A percentile compares a stretch with the other conserved stretches of the same genome.
Evolutionary conservation across 2,329 filamentous ascomycete species (phyloP).

Genomic region (Orbilia brochopaga): DNA sequence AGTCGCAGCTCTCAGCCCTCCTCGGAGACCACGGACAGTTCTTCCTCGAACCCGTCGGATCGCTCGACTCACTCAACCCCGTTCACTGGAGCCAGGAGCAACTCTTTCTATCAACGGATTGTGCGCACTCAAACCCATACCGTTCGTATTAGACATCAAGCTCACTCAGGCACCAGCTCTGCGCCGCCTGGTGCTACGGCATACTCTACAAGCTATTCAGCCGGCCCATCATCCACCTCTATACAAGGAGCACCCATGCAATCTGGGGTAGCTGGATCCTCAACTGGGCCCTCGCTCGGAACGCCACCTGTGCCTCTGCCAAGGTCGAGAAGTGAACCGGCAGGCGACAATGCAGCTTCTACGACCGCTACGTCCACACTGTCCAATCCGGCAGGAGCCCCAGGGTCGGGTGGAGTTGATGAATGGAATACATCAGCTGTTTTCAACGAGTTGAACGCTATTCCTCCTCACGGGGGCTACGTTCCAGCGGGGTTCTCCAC

Average conservation of each 20-base stretch:
- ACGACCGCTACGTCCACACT: too few relatives aligned
- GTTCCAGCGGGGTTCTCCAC: neutral
- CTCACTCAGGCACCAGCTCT: neutral
- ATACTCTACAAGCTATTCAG: conserved; percentile 13
- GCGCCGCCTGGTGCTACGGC: neutral
- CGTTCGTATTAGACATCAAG: neutral
- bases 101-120: conserved; percentile 2
- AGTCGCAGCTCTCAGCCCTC: conserved; percentile 14
- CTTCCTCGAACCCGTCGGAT: neutral
- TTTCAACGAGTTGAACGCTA: too few relatives aligned
- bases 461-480: neutral
- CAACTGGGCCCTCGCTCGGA: too few relatives aligned
- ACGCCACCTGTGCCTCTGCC: too few relatives aligned
- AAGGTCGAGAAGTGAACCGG: too few relatives aligned
- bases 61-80: neutral
- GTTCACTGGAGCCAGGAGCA: conserved; percentile 1
- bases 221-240: neutral
- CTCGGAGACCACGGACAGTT: neutral
- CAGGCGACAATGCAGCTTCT: too few relatives aligned
- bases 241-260: too few relatives aligned
- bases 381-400: too few relatives aligned
- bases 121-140: conserved; percentile 26
- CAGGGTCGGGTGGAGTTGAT: too few relatives aligned
- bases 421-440: neutral
- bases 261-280: too few relatives aligned